Evolutionary conservation across 2,329 filamentous ascomycete species (phyloP).

Genomic region (Colletotrichum sansevieriae): DNA sequence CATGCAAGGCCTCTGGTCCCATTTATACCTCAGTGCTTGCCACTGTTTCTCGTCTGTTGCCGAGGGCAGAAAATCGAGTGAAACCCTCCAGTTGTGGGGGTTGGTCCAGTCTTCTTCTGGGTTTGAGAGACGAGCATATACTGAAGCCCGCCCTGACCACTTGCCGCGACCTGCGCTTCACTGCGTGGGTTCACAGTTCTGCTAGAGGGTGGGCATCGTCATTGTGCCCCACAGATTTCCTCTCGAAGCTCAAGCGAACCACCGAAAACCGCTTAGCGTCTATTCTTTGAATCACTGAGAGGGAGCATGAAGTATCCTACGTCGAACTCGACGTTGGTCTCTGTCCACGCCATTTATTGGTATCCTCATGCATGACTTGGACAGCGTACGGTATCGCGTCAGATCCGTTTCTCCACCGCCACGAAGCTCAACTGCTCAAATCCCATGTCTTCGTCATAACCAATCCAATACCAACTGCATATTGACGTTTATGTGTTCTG

Average conservation of each 20-base stretch:
- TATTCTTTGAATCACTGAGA: not conserved
- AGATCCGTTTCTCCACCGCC: no score
- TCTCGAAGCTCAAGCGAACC: constrained; percentile 23
- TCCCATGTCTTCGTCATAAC: no score
- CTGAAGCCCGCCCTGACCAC: constrained; percentile 9
- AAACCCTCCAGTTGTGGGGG: not conserved
- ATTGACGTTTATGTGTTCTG: no score
- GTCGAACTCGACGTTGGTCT: not conserved
- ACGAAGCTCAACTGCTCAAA: no score
- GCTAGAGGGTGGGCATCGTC: constrained; percentile 11
- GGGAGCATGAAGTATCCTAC: constrained; percentile 22
- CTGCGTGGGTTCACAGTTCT: not conserved
- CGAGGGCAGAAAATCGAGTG: constrained; percentile 21
- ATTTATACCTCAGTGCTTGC: no score
- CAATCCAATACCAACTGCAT: no score
- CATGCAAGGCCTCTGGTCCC: no score
- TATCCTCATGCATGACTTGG: not conserved
- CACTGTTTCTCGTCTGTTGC: constrained; percentile 2
- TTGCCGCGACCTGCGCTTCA: constrained; percentile 6
- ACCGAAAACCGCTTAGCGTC: constrained; percentile 15
- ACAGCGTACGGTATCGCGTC: not conserved
- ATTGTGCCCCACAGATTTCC: constrained; percentile 21
- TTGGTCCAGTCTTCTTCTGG: no score
- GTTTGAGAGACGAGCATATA: no score
- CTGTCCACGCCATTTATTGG: not conserved